Evolutionary conservation across 1,284 basidiomycete genomes (phyloP).

Genomic region (Naganishia liquefaciens): DNA sequence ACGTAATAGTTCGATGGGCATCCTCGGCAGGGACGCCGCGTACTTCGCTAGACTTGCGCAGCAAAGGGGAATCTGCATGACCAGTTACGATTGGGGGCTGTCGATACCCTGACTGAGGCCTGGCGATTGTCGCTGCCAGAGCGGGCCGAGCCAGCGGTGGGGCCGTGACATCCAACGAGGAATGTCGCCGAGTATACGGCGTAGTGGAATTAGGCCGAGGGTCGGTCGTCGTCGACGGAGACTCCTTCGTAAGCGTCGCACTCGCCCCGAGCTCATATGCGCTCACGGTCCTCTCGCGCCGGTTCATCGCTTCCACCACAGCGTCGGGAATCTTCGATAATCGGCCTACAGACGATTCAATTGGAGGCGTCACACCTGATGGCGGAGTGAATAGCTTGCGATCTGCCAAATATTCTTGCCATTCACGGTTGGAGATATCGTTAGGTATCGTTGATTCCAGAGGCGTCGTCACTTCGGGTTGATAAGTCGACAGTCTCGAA

Average conservation of each 20-base stretch:
- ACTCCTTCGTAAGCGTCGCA: neutral
- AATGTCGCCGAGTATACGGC: conserved; percentile 9
- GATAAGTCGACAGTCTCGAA: neutral
- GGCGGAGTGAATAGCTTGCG: conserved; percentile 44
- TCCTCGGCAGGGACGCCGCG: neutral
- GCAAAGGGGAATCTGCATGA: conserved; percentile 28
- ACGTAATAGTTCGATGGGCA: conserved; percentile 40
- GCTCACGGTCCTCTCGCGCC: conserved; percentile 41
- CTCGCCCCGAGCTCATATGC: conserved; percentile 41
- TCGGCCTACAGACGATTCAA: conserved; percentile 29
- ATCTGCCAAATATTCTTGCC: conserved; percentile 45
- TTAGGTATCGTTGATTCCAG: too few species aligned
- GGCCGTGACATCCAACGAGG: conserved; percentile 17
- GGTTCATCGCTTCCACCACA: conserved; percentile 34
- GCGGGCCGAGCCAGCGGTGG: conserved; percentile 8
- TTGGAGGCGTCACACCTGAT: conserved; percentile 34
- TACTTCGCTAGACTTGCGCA: conserved; percentile 12
- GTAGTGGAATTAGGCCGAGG: neutral
- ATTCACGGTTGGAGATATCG: conserved; percentile 38
- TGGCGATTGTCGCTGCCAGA: neutral
- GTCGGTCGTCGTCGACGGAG: neutral
- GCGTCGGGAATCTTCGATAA: conserved; percentile 34
- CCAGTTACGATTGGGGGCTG: conserved; percentile 23
- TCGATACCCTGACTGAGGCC: conserved; percentile 2
- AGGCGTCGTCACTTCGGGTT: neutral